phyloP scores from a whole-genome alignment of 2,329 filamentous ascomycete genomes.

The Colletotrichum gigasporum region DNA sequence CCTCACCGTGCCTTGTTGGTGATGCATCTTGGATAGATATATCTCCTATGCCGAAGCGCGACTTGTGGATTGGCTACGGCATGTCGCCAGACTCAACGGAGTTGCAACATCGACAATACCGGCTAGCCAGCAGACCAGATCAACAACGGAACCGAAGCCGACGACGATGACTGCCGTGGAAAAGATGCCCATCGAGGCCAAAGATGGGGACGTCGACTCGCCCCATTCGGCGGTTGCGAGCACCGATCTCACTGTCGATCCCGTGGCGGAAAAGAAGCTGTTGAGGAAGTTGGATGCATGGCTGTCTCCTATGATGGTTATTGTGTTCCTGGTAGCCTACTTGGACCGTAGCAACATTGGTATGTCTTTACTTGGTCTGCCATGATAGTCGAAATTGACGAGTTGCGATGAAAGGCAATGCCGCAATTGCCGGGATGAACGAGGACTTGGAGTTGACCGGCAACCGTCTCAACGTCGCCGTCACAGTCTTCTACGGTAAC shows the following conservation, averaged over 20 bases:
- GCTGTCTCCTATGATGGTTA: conserved; percentile 30
- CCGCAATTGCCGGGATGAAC: conserved; percentile 44
- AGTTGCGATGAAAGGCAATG: conserved; percentile 37
- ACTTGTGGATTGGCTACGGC: neutral
- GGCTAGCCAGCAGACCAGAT: neutral
- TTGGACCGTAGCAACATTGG: conserved; percentile 41
- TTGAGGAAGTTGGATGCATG: conserved; percentile 38
- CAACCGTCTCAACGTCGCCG: conserved; percentile 51
- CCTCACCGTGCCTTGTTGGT: conserved; percentile 7
- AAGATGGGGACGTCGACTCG: conserved; percentile 16
- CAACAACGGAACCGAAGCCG: too few relatives aligned
- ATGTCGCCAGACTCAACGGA: neutral
- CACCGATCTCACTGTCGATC: conserved; percentile 10
- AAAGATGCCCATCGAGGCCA: conserved; percentile 16
- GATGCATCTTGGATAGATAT: conserved; percentile 19
- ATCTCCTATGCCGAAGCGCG: neutral
- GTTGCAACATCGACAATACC: neutral
- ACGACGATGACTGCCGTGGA: conserved; percentile 7
- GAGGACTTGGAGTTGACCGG: conserved; percentile 42
- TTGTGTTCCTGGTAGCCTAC: conserved; percentile 43
- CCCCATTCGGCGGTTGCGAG: neutral
- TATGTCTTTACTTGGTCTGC: neutral
- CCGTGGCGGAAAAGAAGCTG: conserved; percentile 28
- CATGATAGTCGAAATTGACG: neutral
- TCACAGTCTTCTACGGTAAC: conserved; percentile 51